Evolutionary conservation across 2,329 filamentous ascomycete genomes (phyloP).

Genomic region (Cordyceps tenuipes): DNA sequence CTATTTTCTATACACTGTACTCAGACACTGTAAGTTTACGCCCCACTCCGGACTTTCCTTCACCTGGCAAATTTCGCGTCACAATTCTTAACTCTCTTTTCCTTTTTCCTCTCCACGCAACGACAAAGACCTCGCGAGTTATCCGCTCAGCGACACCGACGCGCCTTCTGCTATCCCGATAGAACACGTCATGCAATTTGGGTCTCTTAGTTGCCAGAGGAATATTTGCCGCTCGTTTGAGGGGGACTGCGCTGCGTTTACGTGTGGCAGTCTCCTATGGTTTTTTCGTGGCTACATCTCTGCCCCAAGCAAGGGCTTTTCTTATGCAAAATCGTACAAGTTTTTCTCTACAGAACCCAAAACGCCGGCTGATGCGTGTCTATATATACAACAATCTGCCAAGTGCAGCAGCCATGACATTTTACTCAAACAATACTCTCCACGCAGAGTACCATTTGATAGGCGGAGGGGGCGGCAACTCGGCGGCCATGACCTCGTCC

Average conservation of each 20-base stretch:
- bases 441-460: conserved; percentile 7
- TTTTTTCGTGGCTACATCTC: conserved; percentile 33
- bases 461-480: conserved; percentile 5
- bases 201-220: conserved; percentile 27
- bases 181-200: conserved; percentile 16
- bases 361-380: conserved; percentile 1
- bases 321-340: not conserved
- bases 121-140: conserved; percentile 18
- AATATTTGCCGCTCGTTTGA: conserved; percentile 34
- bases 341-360: not conserved
- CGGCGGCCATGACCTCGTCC: conserved; percentile 32
- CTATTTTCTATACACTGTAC: not conserved
- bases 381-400: not conserved
- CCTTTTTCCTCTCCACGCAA: conserved; percentile 24
- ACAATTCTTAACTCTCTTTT: conserved; percentile 11
- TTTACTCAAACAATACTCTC: conserved; percentile 8
- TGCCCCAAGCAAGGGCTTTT: not conserved
- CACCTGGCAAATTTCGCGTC: not conserved
- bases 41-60: not conserved
- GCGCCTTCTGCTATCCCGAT: conserved; percentile 13
- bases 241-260: conserved; percentile 29
- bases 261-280: conserved; percentile 36
- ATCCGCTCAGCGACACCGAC: conserved; percentile 14
- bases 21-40: not conserved
- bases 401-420: not conserved